Evolutionary conservation across 257 asterid genomes (phyloP).

Genomic region (Vinca minor): DNA sequence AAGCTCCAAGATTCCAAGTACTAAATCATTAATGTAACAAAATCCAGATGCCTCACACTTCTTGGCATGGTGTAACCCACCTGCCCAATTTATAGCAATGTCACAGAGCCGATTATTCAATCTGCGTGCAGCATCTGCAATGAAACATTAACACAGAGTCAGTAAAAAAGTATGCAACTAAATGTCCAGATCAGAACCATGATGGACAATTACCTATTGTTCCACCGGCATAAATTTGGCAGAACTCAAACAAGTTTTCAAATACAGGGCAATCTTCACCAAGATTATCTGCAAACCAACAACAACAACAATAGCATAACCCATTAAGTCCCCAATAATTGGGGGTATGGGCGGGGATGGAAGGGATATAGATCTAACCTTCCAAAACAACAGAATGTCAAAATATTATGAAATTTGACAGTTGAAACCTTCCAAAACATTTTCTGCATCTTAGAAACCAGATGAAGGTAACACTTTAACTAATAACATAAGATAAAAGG

Average conservation of each 20-base stretch:
- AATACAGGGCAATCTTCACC: conserved; percentile 99
- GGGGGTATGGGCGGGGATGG: no score
- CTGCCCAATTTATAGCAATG: conserved; percentile 98
- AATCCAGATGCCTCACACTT: conserved; percentile 99
- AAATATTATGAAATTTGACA: neutral
- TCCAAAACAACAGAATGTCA: neutral
- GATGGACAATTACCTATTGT: conserved; percentile 60
- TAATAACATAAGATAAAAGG: neutral
- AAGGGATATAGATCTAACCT: no score
- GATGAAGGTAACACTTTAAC: neutral
- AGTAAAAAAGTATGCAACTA: conserved; percentile 15
- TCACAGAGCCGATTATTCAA: conserved; percentile 83
- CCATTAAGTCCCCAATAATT: no score
- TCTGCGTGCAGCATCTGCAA: conserved; percentile 92
- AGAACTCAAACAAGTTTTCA: conserved; percentile 88
- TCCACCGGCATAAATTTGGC: conserved; percentile 98
- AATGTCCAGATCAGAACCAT: conserved; percentile 11
- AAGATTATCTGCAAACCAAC: conserved; percentile 75
- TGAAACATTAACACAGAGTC: conserved; percentile 14
- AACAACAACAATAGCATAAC: no score
- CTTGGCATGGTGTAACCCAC: conserved; percentile 99
- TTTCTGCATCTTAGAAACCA: neutral
- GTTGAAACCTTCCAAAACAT: neutral
- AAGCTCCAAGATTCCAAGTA: conserved; percentile 94
- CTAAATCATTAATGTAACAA: conserved; percentile 94